Evolutionary conservation across 805 yeast species (phyloP), one percentile per base, ranked within the genome.

Genomic region (Dipodascopsis uninucleata): DNA sequence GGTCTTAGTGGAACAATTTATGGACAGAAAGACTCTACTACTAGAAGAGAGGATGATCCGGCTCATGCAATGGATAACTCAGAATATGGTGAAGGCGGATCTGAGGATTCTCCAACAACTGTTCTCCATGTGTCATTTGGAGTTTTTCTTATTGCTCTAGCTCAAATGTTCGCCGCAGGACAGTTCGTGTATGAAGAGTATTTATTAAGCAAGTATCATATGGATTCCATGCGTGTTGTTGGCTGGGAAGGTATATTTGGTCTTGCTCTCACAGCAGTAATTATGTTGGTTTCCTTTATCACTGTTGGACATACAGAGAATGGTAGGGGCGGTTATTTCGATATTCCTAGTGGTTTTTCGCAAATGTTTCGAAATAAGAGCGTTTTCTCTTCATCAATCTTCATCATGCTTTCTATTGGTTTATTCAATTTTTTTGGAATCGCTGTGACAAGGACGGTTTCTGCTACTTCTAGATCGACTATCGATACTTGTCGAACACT

Each of bases 131-230:
- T 58, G 45, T 59, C 73, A 0, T 52, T 79, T 32, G 94, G 94
- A 5, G 75, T 84, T 49, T 28, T 62, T 0, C 60, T 84, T 31
- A 74, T 85, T 43, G 61, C 82, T 8, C 43, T 75, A 21, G 93
- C 82, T 5, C 84, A 79, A 55, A 58, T 78, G n/a, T 74, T 82
- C 51, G 78, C 81, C 40, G 93, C 93, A 0, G 64, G 79, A 12
- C 94, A 85, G 61, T 85, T 83, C 62, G 93, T 85, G 2, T 70
- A 79, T 31, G 94, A 85, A 59, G 94, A 85, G 58, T 79, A 79
- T 56, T 71, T 85, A 36, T 64, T 85, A 47, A 62, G 70, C 21
- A 68, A 66, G 45, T 69, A 76, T 55, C 68, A 75, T 10, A 69
- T 84, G 33, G 71, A 71, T 4, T 89, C 93, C 2, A 60, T 82